Conservation (phyloP, 1,284 basidiomycete species). For the Cystobasidium pallidum region DNA sequence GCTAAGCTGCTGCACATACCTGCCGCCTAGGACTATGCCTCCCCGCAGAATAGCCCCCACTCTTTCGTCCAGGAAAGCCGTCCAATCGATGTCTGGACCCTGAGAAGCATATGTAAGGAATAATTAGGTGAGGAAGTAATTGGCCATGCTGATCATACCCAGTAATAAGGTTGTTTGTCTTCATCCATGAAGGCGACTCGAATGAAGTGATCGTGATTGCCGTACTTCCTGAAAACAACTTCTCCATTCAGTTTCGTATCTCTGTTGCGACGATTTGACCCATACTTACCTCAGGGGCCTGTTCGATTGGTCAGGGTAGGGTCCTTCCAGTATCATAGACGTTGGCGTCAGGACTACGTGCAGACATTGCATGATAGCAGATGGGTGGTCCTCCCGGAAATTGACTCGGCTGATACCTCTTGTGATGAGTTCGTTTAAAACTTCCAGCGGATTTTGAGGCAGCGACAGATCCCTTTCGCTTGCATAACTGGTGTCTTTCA, state of each 20-base stretch:
- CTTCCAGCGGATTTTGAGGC: conserved; percentile 1
- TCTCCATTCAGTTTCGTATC: conserved; percentile 17
- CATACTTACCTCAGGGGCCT: conserved; percentile 63
- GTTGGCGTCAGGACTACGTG: conserved; percentile 48
- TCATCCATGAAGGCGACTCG: conserved; percentile 79
- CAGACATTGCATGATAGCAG: conserved; percentile 42
- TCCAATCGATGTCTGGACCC: conserved; percentile 55
- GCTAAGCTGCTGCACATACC: conserved; percentile 43
- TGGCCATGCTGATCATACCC: conserved; percentile 54
- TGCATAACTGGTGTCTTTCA: conserved; percentile 21
- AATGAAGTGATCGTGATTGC: conserved; percentile 63
- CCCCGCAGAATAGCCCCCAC: conserved; percentile 60
- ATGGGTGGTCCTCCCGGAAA: conserved; percentile 25
- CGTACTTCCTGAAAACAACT: conserved; percentile 53
- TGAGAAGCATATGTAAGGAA: background rate
- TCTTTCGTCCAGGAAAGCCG: conserved; percentile 62
- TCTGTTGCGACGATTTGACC: no score
- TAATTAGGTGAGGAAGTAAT: background rate
- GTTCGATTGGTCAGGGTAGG: conserved; percentile 70
- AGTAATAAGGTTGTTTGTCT: conserved; percentile 68
- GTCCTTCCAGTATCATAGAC: conserved; percentile 66
- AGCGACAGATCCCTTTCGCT: conserved; percentile 26
- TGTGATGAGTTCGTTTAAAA: conserved; percentile 12
- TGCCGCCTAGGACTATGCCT: conserved; percentile 51
- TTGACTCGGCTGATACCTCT: conserved; percentile 29